Percentiles rank a stretch among this genome's conserved stretches.
These are phyloP conservation scores for Aspergillus taichungensis DNA, from an alignment of 495 filamentous ascomycete genomes.

Conservation along the genomic window DNA sequence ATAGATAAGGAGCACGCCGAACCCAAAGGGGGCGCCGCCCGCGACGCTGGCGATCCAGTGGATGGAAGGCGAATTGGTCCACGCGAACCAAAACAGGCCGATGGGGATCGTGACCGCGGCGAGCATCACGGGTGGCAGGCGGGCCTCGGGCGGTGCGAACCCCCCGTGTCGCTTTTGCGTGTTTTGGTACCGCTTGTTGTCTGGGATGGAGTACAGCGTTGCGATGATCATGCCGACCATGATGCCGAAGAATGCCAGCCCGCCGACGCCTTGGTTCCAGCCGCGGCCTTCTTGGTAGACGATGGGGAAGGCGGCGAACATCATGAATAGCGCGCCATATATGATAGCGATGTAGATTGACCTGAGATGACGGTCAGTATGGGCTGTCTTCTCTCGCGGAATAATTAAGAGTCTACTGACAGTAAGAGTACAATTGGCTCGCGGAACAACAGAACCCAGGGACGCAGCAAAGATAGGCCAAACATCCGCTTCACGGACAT, in stretches of 20 bases:
- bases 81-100: slow-evolving; percentile 55
- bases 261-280: slow-evolving; percentile 53
- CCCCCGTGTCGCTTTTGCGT: not conserved
- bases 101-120: slow-evolving; percentile 42
- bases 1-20: slow-evolving; percentile 25
- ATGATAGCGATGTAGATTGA: slow-evolving; percentile 51
- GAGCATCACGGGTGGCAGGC: slow-evolving; percentile 30
- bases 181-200: slow-evolving; percentile 12
- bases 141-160: slow-evolving; percentile 17
- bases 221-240: slow-evolving; percentile 48
- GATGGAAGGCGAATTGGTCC: slow-evolving; percentile 40
- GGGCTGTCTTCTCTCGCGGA: too few relatives aligned
- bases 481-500: too few relatives aligned
- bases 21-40: slow-evolving; percentile 38
- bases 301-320: slow-evolving; percentile 63
- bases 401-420: too few relatives aligned
- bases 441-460: too few relatives aligned
- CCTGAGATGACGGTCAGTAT: too few relatives aligned
- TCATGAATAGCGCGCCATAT: slow-evolving; percentile 60
- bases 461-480: too few relatives aligned
- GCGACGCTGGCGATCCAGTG: slow-evolving; percentile 47
- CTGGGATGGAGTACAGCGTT: slow-evolving; percentile 25
- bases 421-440: too few relatives aligned
- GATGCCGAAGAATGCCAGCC: slow-evolving; percentile 63
- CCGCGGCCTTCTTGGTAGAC: slow-evolving; percentile 58